A percentile compares a stretch with the other conserved stretches of the same genome.
Conservation (phyloP, 2,329 filamentous ascomycete genomes). For the Microsporum ferrugineum region DNA sequence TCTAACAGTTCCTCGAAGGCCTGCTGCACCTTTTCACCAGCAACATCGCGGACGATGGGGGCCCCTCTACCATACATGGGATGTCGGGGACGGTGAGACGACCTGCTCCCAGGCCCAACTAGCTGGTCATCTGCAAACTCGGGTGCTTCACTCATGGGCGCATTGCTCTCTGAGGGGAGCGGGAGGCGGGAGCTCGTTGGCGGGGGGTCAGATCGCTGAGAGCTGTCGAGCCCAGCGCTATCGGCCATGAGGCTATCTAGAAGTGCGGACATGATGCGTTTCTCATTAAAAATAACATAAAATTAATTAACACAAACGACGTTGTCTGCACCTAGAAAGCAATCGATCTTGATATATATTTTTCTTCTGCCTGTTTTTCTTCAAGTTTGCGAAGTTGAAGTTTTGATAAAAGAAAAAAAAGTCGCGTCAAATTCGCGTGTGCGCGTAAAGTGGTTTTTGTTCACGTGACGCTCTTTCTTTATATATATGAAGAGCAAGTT, state of each 20-base stretch:
- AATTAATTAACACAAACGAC: neutral
- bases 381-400: neutral
- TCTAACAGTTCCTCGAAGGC: constrained; percentile 55
- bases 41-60: constrained; percentile 48
- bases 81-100: constrained; percentile 38
- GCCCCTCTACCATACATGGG: constrained; percentile 42
- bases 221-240: neutral
- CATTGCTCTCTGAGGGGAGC: constrained; percentile 40
- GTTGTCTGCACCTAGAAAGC: neutral
- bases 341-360: neutral
- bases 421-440: neutral
- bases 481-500: no score
- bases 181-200: constrained; percentile 46
- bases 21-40: constrained; percentile 50
- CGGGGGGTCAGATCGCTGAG: constrained; percentile 7
- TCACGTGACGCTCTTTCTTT: neutral
- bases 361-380: neutral
- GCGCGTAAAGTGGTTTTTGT: neutral
- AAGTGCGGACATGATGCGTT: constrained; percentile 10
- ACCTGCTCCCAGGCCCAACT: constrained; percentile 43
- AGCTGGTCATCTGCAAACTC: constrained; percentile 52
- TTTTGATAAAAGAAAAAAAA: neutral
- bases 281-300: neutral
- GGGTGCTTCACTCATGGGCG: constrained; percentile 44
- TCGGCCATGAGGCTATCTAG: constrained; percentile 11